Evolutionary conservation across 495 filamentous ascomycete species (phyloP).

Genomic region (Penicillium ucsense): DNA sequence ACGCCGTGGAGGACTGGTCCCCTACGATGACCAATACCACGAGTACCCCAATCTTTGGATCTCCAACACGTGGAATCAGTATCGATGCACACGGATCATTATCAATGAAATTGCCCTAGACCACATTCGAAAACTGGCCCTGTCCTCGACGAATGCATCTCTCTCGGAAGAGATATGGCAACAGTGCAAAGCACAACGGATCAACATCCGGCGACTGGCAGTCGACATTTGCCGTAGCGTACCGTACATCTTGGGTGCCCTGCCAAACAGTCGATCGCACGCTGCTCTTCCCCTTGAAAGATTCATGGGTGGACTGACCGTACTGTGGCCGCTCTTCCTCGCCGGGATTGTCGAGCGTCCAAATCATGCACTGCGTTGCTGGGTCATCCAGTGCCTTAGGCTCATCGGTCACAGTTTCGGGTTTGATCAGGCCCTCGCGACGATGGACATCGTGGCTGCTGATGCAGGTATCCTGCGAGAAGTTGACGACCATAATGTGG

Average conservation of each 20-base stretch:
- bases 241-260: slow-evolving; percentile 28
- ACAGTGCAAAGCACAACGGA: slow-evolving; percentile 25
- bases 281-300: slow-evolving; percentile 14
- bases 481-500: slow-evolving; percentile 3
- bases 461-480: slow-evolving; percentile 20
- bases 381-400: slow-evolving; percentile 32
- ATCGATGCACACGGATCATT: slow-evolving; percentile 50
- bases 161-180: slow-evolving; percentile 23
- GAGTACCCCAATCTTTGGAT: slow-evolving; percentile 49
- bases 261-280: slow-evolving; percentile 2
- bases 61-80: slow-evolving; percentile 51
- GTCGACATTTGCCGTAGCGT: slow-evolving; percentile 38
- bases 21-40: slow-evolving; percentile 50
- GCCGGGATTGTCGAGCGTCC: slow-evolving; percentile 29
- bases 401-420: slow-evolving; percentile 38
- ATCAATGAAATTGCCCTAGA: slow-evolving; percentile 42
- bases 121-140: slow-evolving; percentile 9
- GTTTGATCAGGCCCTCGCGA: slow-evolving; percentile 37
- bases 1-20: slow-evolving; percentile 15
- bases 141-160: slow-evolving; percentile 4
- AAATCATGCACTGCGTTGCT: slow-evolving; percentile 25
- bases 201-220: slow-evolving; percentile 26
- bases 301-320: slow-evolving; percentile 32
- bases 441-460: slow-evolving; percentile 28
- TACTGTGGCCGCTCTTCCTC: slow-evolving; percentile 41